Percentiles rank a stretch among this genome's conserved stretches.
phyloP scores from a whole-genome alignment of 2,329 filamentous ascomycete genomes.

The Aureobasidium sp. region DNA sequence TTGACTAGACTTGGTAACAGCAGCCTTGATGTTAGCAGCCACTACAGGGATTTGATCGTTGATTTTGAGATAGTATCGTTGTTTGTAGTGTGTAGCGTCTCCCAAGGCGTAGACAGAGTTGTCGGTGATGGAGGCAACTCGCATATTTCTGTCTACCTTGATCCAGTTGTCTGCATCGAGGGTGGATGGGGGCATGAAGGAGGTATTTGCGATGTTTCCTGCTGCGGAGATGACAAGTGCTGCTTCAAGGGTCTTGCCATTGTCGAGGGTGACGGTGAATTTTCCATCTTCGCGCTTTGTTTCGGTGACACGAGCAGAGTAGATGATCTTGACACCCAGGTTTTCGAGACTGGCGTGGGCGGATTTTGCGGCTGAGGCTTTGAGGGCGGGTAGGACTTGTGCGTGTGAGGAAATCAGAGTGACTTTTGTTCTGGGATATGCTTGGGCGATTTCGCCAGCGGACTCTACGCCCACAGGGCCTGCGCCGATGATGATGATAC shows the following conservation, averaged over 20 bases:
- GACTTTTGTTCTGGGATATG: constrained; percentile 4
- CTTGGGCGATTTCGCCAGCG: constrained; percentile 16
- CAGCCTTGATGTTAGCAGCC: constrained; percentile 10
- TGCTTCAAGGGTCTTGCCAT: constrained; percentile 47
- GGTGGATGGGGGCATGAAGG: constrained; percentile 45
- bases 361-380: constrained; percentile 3
- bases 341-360: constrained; percentile 9
- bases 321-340: constrained; percentile 11
- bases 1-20: neutral
- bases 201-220: constrained; percentile 53
- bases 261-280: constrained; percentile 36
- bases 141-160: constrained; percentile 19
- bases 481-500: constrained; percentile 12
- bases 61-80: constrained; percentile 19
- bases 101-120: constrained; percentile 7
- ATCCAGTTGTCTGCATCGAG: constrained; percentile 17
- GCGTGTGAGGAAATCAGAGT: constrained; percentile 9
- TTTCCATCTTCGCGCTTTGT: neutral
- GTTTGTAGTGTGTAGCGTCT: constrained; percentile 18
- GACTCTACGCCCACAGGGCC: constrained; percentile 14
- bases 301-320: constrained; percentile 5
- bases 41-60: constrained; percentile 20
- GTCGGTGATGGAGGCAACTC: constrained; percentile 7
- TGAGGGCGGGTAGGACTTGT: constrained; percentile 15
- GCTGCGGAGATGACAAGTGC: constrained; percentile 56